Conservation (phyloP, 495 filamentous ascomycete genomes). For the Podospora pseudopauciseta region DNA sequence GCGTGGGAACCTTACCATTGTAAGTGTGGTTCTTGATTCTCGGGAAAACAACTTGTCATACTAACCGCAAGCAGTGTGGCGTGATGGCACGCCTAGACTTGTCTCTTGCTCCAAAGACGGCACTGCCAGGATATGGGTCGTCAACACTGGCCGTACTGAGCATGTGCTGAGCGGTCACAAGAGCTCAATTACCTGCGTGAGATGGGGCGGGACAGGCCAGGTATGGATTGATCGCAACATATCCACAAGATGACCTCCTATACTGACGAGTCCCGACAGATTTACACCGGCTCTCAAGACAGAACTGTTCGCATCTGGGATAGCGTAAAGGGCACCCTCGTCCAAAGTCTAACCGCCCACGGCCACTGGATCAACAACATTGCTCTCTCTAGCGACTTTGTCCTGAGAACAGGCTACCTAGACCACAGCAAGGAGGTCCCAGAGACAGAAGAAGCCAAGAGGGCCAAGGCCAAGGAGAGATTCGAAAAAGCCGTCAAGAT, state of each 20-base stretch:
- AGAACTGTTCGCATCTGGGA: slow-evolving; percentile 93
- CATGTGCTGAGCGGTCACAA: slow-evolving; percentile 84
- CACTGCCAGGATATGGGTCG: slow-evolving; percentile 86
- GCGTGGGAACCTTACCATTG: slow-evolving; percentile 92
- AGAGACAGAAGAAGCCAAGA: slow-evolving; percentile 62
- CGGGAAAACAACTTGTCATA: background rate
- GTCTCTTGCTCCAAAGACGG: slow-evolving; percentile 89
- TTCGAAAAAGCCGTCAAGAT: slow-evolving; percentile 85
- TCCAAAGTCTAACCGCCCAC: slow-evolving; percentile 76
- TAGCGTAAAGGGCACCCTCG: slow-evolving; percentile 67
- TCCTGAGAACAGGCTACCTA: slow-evolving; percentile 80
- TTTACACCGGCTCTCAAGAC: slow-evolving; percentile 69
- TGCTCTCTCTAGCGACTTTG: slow-evolving; percentile 88
- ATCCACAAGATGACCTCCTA: background rate
- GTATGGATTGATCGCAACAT: background rate
- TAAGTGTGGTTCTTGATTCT: slow-evolving; percentile 1
- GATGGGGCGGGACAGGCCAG: slow-evolving; percentile 85
- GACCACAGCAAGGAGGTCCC: slow-evolving; percentile 74
- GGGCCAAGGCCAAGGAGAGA: slow-evolving; percentile 72
- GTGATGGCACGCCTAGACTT: slow-evolving; percentile 68
- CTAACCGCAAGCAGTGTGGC: slow-evolving; percentile 45
- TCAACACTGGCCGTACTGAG: slow-evolving; percentile 71
- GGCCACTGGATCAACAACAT: slow-evolving; percentile 97
- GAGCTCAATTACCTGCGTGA: slow-evolving; percentile 80
- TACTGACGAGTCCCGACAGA: slow-evolving; percentile 25